Evolutionary conservation across 2,329 filamentous ascomycete species (phyloP), one percentile per base, ranked within the genome.

Genomic region (Boeremia lycopersici): DNA sequence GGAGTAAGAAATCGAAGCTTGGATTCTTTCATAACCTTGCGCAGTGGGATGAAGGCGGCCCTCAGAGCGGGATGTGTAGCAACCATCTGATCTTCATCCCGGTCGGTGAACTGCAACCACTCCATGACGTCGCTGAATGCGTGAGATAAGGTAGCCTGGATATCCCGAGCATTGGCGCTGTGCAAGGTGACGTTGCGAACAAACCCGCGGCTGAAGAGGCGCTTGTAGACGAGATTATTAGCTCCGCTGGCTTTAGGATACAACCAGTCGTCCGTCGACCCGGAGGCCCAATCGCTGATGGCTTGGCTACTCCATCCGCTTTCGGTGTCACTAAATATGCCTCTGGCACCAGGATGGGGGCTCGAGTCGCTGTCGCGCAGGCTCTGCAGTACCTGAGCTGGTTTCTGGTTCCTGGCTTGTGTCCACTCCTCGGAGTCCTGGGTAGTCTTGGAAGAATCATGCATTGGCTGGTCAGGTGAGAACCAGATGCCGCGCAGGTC

Each of bases 191-290:
- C 78, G 1, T 80, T 84, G 64, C 85, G 85, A 35, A 93, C 82
- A 9, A 93, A 78, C 0, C 90, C 90, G 49, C 89, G 84, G 67
- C 89, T 93, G 56, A 82, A 82, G n/a, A 93, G 80, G n/a, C 90
- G 82, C 71, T 86, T 82, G 65, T 89, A 89, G 31, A 89, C 82
- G 12, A 84, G 74, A 41, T 85, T 85, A 30, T 83, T 83, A 3
- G 83, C 79, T 3, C 83, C 82, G 67, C 86, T 91, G 1, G 89
- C 89, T 62, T 86, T 87, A 1, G 89, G 85, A 36, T 87, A 79
- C 19, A 91, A 77, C 84, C 87, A 89, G 17, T 86, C 84, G 29
- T 77, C 70, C 2, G 75, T 68, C 11, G 72, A 69, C 17, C 74
- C 71, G 3, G 79, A 77, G 2, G 78, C 78, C 80, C 80, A 82